A percentile compares a stretch with the other conserved stretches of the same genome.
These are phyloP conservation scores for Ocimum tenuiflorum DNA, from an alignment of 257 asterid genomes.

Conservation along the genomic window DNA sequence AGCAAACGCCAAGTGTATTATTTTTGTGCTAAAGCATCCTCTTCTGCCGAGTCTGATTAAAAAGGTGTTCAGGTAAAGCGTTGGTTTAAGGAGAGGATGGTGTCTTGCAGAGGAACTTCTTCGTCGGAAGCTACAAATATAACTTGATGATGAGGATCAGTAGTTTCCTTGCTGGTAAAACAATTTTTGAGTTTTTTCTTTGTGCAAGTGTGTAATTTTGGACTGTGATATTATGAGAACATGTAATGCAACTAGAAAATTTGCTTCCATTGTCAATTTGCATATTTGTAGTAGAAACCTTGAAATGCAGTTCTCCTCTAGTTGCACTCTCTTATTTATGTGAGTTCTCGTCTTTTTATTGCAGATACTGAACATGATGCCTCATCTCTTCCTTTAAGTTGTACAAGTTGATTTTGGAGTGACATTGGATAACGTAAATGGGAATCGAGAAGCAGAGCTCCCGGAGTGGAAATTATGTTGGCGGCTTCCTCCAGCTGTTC, in stretches of 20 bases:
- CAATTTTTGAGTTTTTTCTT: not conserved
- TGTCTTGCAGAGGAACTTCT: not conserved
- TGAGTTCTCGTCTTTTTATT: not conserved
- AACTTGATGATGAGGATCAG: not conserved
- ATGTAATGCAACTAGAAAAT: not conserved
- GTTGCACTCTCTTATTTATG: not conserved
- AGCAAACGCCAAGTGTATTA: too few species aligned
- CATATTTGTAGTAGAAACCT: not conserved
- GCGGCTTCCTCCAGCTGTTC: slow-evolving; percentile 81
- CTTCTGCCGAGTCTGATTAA: too few species aligned
- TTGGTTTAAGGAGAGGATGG: too few species aligned
- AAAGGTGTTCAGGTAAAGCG: too few species aligned
- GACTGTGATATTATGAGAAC: not conserved
- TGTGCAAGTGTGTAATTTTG: not conserved
- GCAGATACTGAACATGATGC: slow-evolving; percentile 27
- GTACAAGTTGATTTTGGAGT: slow-evolving; percentile 16
- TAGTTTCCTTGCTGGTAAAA: not conserved
- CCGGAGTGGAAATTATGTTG: slow-evolving; percentile 63
- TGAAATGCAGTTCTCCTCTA: too few species aligned
- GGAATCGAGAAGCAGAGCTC: slow-evolving; percentile 66
- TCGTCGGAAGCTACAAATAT: not conserved
- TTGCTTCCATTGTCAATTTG: not conserved
- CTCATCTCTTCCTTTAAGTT: not conserved
- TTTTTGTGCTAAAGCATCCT: too few species aligned
- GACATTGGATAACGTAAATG: slow-evolving; percentile 27